Evolutionary conservation across 75 land plant genomes (phyloP), one percentile per base, ranked within the genome.

Genomic region (Picea sitchensis): DNA sequence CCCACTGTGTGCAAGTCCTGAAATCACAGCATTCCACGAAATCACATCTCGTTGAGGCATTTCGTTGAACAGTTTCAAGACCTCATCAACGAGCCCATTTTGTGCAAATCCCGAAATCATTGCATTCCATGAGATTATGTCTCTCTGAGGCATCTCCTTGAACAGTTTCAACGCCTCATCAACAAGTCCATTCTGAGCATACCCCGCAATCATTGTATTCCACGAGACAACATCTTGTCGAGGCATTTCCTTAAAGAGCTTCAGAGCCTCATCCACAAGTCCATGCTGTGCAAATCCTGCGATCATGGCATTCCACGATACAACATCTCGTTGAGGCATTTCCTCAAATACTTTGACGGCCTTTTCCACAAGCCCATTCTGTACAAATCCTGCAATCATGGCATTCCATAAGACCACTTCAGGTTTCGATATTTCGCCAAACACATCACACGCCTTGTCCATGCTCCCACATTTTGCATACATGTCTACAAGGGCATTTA

Each of bases 391-490:
- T 18, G 83, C 84, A 72, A 93, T 91, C 84, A 93, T 86, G 36
- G 92, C 84, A 65, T 88, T 93, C 56, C 75, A 88, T 0, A 90
- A 82, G 18, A 89, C 85, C 2, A 84, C 73, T 68, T 90, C 88
- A 1, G 80, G 84, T 61, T 83, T 75, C 3, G 82, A 68, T 86
- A 90, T 92, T 30, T 80, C 81, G 64, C 81, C 82, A 76, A 92
- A 90, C 34, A 88, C 44, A 20, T 51, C 47, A 7, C 85, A 77
- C 3, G 92, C 87, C 74, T 88, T 89, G 78, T 76, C 57, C 17
- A 90, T 85, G 74, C 80, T 88, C 34, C 92, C 92, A 68, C 92
- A 86, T 76, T 86, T 88, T 8, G 92, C 80, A 81, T 90, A 92
- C 88, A 90, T 82, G 9, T 89, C 63, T 44, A 88, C 69, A n/a